phyloP scores from a whole-genome alignment of 2,329 filamentous ascomycete species.

The Raffaelea deltoideospora region DNA sequence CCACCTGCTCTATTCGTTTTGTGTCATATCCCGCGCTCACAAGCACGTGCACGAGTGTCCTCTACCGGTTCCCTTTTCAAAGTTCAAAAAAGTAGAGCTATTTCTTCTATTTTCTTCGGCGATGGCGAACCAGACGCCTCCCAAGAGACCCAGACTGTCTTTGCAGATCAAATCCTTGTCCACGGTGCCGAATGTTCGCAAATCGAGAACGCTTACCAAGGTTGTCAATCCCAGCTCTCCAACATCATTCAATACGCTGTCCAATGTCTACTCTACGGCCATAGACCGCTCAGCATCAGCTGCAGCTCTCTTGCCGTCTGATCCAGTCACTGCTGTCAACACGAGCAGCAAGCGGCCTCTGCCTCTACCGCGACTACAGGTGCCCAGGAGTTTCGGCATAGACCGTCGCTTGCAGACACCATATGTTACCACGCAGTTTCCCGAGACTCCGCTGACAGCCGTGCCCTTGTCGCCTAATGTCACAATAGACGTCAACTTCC shows the following conservation, averaged over 20 bases:
- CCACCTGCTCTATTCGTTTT: too few relatives aligned
- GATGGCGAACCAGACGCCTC: conserved; percentile 14
- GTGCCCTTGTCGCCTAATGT: conserved; percentile 30
- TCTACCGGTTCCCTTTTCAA: too few relatives aligned
- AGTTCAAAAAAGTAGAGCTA: too few relatives aligned
- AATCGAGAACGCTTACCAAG: conserved; percentile 27
- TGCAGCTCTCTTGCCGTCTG: conserved; percentile 28
- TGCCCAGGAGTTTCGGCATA: conserved; percentile 11
- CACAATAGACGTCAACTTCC: conserved; percentile 28
- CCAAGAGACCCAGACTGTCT: conserved; percentile 38
- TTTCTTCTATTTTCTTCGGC: background rate
- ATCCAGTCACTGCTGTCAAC: conserved; percentile 29
- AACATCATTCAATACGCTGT: conserved; percentile 50
- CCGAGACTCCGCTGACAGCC: conserved; percentile 38
- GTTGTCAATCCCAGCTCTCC: conserved; percentile 41
- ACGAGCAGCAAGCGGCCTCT: conserved; percentile 13
- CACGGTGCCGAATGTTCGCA: conserved; percentile 20
- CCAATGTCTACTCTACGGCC: conserved; percentile 48
- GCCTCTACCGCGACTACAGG: conserved; percentile 10
- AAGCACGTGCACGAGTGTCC: too few relatives aligned
- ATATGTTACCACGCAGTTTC: conserved; percentile 26
- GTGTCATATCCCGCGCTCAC: too few relatives aligned
- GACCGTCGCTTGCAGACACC: conserved; percentile 26
- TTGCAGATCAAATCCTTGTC: conserved; percentile 29
- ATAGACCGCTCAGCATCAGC: conserved; percentile 46